A percentile compares a stretch with the other conserved stretches of the same genome.
phyloP scores from a whole-genome alignment of 179 eudicot species.

The Nepenthes alata region DNA sequence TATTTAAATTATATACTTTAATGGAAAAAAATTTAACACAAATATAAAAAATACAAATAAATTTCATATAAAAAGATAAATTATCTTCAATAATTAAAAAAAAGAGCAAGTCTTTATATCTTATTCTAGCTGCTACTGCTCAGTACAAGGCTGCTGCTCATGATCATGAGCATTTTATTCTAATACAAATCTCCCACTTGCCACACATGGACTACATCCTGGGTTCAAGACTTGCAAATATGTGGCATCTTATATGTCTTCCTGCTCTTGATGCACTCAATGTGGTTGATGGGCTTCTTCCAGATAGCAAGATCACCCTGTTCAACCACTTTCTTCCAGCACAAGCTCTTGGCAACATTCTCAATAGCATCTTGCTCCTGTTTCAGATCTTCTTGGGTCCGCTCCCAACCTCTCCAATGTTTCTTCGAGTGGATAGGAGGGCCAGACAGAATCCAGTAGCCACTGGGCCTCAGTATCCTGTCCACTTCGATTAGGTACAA shows the following conservation, averaged over 20 bases:
- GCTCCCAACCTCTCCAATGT: constrained; percentile 85
- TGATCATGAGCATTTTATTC: too few species aligned
- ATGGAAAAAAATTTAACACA: too few species aligned
- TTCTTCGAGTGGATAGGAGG: constrained; percentile 76
- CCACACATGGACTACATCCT: too few species aligned
- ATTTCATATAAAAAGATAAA: too few species aligned
- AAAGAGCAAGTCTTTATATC: too few species aligned
- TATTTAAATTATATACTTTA: too few species aligned
- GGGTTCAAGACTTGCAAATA: constrained; percentile 58
- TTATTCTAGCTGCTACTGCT: too few species aligned
- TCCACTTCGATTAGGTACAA: constrained; percentile 77
- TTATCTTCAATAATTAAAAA: too few species aligned
- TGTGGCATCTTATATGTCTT: constrained; percentile 28
- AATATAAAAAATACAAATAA: too few species aligned
- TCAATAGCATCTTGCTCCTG: constrained; percentile 80
- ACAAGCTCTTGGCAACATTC: constrained; percentile 48
- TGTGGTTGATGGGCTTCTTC: constrained; percentile 79
- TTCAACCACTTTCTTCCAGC: constrained; percentile 75
- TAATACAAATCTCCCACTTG: too few species aligned
- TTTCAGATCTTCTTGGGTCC: constrained; percentile 69
- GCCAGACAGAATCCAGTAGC: constrained; percentile 92
- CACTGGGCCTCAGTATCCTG: constrained; percentile 80
- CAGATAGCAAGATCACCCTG: constrained; percentile 63
- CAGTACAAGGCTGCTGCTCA: too few species aligned
- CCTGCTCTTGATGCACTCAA: constrained; percentile 43